Conservation (phyloP, 345 rosid genomes). For the Salix viminalis region DNA sequence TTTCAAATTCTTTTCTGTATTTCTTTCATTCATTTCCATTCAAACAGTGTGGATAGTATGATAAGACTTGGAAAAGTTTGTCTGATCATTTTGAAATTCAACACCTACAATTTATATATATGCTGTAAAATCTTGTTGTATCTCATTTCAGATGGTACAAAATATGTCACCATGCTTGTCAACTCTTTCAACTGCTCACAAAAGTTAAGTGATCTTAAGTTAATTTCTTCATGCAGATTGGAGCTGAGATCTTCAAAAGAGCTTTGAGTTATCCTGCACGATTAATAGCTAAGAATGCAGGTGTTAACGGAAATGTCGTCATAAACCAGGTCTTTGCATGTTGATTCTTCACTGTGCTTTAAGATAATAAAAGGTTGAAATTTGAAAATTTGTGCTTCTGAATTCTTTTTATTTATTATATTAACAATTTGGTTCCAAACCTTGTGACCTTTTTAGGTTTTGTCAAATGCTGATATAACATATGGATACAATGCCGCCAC, state of each 20-base stretch:
- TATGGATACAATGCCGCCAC: constrained; percentile 91
- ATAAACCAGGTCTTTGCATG: constrained; percentile 54
- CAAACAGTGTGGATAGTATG: background rate
- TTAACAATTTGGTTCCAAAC: constrained; percentile 1
- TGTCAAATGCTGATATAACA: constrained; percentile 40
- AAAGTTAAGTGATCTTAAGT: background rate
- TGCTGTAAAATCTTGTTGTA: background rate
- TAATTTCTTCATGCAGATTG: constrained; percentile 44
- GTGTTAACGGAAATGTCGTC: constrained; percentile 69
- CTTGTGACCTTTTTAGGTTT: constrained; percentile 42
- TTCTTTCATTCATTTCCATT: background rate
- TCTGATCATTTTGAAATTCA: background rate
- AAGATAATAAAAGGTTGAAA: background rate
- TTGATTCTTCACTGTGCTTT: constrained; percentile 3
- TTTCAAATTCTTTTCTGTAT: background rate
- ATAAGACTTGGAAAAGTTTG: background rate
- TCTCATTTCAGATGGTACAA: background rate
- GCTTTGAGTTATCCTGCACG: constrained; percentile 75
- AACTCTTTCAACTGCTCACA: background rate
- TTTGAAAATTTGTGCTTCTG: background rate
- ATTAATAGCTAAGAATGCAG: constrained; percentile 83
- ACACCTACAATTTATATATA: background rate
- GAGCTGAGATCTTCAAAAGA: constrained; percentile 84
- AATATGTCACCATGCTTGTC: background rate
- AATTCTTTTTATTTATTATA: background rate